A percentile compares a stretch with the other conserved stretches of the same genome.
Evolutionary conservation across 352 stramenopile species (phyloP).

Genomic region (Hyaloperonospora brassicae): DNA sequence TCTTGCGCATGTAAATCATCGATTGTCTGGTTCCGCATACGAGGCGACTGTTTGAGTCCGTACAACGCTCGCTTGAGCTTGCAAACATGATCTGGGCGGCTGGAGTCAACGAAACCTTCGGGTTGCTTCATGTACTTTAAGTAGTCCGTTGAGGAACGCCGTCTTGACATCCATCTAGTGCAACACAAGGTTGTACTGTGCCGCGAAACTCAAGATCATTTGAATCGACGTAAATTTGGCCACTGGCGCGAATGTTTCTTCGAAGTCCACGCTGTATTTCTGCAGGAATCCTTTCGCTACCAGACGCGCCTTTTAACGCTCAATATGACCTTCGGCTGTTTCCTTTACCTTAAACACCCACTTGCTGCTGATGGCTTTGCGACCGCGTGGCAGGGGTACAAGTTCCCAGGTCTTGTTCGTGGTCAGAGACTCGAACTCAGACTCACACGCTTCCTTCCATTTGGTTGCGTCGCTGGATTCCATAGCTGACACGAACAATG

Average conservation of each 20-base stretch:
- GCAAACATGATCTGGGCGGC: neutral
- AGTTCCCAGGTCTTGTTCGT: conserved; percentile 2
- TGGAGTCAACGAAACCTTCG: neutral
- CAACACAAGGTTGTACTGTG: neutral
- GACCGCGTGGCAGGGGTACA: conserved; percentile 1
- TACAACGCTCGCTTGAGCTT: neutral
- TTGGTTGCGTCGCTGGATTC: conserved; percentile 10
- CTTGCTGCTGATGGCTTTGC: conserved; percentile 4
- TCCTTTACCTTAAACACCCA: too few relatives aligned
- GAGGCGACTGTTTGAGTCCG: neutral
- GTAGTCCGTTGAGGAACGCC: neutral
- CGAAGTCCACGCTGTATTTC: neutral
- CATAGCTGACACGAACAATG: conserved; percentile 12
- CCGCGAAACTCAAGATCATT: neutral
- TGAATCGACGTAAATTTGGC: neutral
- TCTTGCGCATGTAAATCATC: too few relatives aligned
- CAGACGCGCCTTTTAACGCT: neutral
- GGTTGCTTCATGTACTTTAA: neutral
- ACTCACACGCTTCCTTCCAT: conserved; percentile 11
- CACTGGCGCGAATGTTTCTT: neutral
- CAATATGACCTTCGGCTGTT: neutral
- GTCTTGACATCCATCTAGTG: neutral
- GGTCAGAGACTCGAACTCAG: neutral
- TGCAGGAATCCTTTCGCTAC: neutral
- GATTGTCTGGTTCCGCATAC: neutral